Base-by-base conservation (phyloP, 306 rosid species). In the Myrica gale region DNA sequence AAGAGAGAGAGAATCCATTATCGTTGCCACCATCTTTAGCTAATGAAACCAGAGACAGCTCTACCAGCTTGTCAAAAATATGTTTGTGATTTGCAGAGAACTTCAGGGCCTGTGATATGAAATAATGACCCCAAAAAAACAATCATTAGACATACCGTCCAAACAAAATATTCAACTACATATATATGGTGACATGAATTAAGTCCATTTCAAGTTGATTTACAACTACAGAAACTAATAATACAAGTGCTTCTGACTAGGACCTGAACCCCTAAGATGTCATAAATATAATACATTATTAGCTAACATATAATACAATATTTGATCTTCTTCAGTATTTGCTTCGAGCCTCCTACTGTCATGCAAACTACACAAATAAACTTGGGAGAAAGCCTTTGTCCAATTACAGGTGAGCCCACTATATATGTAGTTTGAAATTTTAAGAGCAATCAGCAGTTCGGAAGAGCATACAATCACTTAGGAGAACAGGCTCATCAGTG, bases 21-120 rank as follows among this genome's bases (percentile, higher is more conserved):
- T 92, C 98, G 84, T 86, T 87, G 79, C 96, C 98, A 74, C 97
- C 90, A 74, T 84, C 81, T 82, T 83, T 83, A 55, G 85, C 74
- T 87, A 88, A 83, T 68, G 90, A 70, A 54, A 55, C 32, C 54
- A 90, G 42, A 80, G 98, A 87, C 72, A 88, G 78, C 84, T 92
- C 97, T 76, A 90, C 88, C 82, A 95, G 69, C 72, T 88, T 88
- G 79, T 88, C 88, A 78, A 92, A 90, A 84, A 86, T 83, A 69
- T 70, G 71, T 68, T 80, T 92, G 51, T 82, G 85, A 84, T 73
- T 84, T 73, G 89, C 86, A 75, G 85, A 90, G 74, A 92, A 82
- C 70, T 92, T 87, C 74, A 92, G 86, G 54, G 89, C 97, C 98
- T 95, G 92, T 74, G 78, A 69, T 45, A 78, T 41, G 73, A 69